Evolutionary conservation across 805 yeast species (phyloP).

Genomic region (Metschnikowia colocasiae): DNA sequence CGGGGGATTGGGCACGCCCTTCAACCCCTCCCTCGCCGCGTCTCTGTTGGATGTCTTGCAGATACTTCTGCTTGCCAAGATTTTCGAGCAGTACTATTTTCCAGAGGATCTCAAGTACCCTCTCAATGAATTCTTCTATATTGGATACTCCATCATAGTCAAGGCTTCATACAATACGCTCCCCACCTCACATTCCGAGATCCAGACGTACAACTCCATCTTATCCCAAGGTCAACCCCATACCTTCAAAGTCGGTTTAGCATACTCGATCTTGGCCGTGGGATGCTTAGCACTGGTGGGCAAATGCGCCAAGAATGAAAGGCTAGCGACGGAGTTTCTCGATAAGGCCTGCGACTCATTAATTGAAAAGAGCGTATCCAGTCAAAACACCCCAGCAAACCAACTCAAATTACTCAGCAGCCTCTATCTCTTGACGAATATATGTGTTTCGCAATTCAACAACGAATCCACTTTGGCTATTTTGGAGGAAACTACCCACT

Average conservation of each 20-base stretch:
- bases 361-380: slow-evolving; percentile 32
- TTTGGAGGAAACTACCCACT: slow-evolving; percentile 44
- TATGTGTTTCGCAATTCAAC: slow-evolving; percentile 42
- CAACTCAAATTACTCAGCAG: slow-evolving; percentile 18
- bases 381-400: slow-evolving; percentile 23
- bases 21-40: slow-evolving; percentile 70
- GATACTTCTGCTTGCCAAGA: slow-evolving; percentile 27
- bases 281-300: slow-evolving; percentile 31
- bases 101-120: slow-evolving; percentile 9
- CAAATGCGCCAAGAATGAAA: slow-evolving; percentile 25
- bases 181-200: slow-evolving; percentile 20
- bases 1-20: slow-evolving; percentile 53
- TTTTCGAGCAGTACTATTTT: slow-evolving; percentile 20
- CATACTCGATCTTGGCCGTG: slow-evolving; percentile 43
- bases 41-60: slow-evolving; percentile 51
- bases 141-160: slow-evolving; percentile 28
- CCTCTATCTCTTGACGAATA: slow-evolving; percentile 41
- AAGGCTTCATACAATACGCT: slow-evolving; percentile 18
- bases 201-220: slow-evolving; percentile 22
- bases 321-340: slow-evolving; percentile 32
- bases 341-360: slow-evolving; percentile 45
- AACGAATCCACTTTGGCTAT: slow-evolving; percentile 47
- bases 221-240: slow-evolving; percentile 18
- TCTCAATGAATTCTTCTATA: slow-evolving; percentile 27
- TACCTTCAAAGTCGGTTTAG: slow-evolving; percentile 36